Evolutionary conservation across 2,329 filamentous ascomycete genomes (phyloP).

Genomic region (Macrophomina pseudophaseolina): DNA sequence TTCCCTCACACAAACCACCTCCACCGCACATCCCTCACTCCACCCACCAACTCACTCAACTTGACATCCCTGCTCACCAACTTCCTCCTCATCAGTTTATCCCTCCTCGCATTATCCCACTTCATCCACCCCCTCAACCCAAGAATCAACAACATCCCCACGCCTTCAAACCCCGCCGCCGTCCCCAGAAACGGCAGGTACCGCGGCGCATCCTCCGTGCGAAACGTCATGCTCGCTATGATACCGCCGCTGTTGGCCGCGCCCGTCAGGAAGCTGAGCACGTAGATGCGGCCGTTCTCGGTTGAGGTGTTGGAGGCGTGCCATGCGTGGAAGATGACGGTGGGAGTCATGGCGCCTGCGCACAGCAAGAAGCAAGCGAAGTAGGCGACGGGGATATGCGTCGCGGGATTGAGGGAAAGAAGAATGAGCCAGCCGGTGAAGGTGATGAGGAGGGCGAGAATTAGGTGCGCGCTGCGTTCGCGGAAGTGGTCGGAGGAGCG

Average conservation of each 20-base stretch:
- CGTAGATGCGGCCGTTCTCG: conserved; percentile 25
- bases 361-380: conserved; percentile 24
- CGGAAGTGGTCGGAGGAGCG: conserved; percentile 17
- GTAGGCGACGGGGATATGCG: conserved; percentile 6
- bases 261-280: conserved; percentile 23
- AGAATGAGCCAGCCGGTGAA: conserved; percentile 24
- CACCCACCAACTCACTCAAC: conserved; percentile 23
- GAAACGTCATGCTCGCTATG: conserved; percentile 17
- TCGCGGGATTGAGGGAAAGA: conserved; percentile 3
- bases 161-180: conserved; percentile 10
- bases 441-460: conserved; percentile 21
- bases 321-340: conserved; percentile 25
- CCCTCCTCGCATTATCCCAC: conserved; percentile 24
- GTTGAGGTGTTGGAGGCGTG: conserved; percentile 18
- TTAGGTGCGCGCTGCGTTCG: conserved; percentile 21
- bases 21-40: conserved; percentile 23
- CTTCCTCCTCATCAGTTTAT: conserved; percentile 12
- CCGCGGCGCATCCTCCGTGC: conserved; percentile 21
- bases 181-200: conserved; percentile 19
- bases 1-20: conserved; percentile 21
- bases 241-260: conserved; percentile 18
- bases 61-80: conserved; percentile 19
- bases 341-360: conserved; percentile 23
- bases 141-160: conserved; percentile 21
- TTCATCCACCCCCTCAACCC: conserved; percentile 26